These are phyloP conservation scores for Pythium plurisporium DNA, from an alignment of 352 stramenopile genomes.

Conservation along the genomic window DNA sequence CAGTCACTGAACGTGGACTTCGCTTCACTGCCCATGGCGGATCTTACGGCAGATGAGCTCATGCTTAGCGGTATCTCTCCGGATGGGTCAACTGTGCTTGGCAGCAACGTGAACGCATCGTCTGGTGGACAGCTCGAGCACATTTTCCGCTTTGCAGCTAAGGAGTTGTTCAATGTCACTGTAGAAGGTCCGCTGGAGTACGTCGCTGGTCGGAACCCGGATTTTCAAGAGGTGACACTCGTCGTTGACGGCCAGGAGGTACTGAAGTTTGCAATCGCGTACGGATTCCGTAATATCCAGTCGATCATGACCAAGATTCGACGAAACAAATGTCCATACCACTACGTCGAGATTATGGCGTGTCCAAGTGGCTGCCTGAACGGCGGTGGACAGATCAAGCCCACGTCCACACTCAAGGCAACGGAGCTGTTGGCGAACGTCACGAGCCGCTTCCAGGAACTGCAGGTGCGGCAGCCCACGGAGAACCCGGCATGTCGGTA, in stretches of 20 bases:
- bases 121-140: constrained; percentile 91
- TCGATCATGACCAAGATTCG: constrained; percentile 91
- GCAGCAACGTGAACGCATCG: constrained; percentile 53
- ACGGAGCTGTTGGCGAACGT: constrained; percentile 62
- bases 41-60: constrained; percentile 58
- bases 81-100: constrained; percentile 48
- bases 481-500: constrained; percentile 77
- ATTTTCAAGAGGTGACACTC: constrained; percentile 83
- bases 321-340: constrained; percentile 86
- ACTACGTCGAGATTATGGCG: constrained; percentile 99
- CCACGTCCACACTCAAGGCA: constrained; percentile 48
- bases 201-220: constrained; percentile 81
- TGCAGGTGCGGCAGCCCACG: constrained; percentile 44
- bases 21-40: constrained; percentile 48
- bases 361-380: constrained; percentile 98
- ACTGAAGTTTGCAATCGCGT: constrained; percentile 92
- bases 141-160: constrained; percentile 88
- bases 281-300: constrained; percentile 98
- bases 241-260: constrained; percentile 72
- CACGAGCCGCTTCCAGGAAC: constrained; percentile 58
- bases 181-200: constrained; percentile 83
- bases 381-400: constrained; percentile 93
- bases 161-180: constrained; percentile 87
- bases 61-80: constrained; percentile 65
- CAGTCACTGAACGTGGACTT: constrained; percentile 59